Percentiles rank a stretch among this genome's conserved stretches.
These are phyloP conservation scores for Farysia itapuensis DNA, from an alignment of 1,284 basidiomycete genomes.

Conservation along the genomic window DNA sequence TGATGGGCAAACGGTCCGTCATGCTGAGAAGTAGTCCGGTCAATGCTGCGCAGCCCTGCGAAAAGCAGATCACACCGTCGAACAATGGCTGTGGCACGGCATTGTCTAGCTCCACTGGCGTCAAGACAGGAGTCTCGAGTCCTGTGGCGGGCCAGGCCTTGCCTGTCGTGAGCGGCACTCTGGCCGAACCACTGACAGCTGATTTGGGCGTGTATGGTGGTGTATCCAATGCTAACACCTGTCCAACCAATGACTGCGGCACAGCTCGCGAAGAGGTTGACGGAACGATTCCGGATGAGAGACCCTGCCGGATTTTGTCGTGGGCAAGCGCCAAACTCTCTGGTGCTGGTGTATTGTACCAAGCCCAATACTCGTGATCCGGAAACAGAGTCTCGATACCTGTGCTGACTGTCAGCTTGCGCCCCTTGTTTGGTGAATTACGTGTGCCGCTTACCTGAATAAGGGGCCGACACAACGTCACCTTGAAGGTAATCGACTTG, in stretches of 20 bases:
- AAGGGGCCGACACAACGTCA: constrained; percentile 12
- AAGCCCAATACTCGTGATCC: constrained; percentile 18
- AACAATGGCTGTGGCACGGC: constrained; percentile 1
- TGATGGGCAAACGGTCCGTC: constrained; percentile 2
- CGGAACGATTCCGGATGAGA: not conserved
- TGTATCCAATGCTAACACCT: not conserved
- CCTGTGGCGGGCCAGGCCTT: not conserved
- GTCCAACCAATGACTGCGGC: too few species aligned
- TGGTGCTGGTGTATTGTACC: constrained; percentile 27
- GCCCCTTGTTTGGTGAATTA: not conserved
- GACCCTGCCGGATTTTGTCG: constrained; percentile 4
- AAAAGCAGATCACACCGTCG: constrained; percentile 38
- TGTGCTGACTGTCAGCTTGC: constrained; percentile 1
- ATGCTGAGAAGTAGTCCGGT: constrained; percentile 21
- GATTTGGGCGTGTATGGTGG: constrained; percentile 12
- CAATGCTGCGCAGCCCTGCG: constrained; percentile 32
- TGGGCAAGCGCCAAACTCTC: constrained; percentile 10
- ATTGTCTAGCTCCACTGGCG: not conserved
- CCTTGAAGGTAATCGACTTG: constrained; percentile 27
- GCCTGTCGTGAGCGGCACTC: not conserved
- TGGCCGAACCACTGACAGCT: not conserved
- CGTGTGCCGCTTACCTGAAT: constrained; percentile 18
- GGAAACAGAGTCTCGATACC: constrained; percentile 34
- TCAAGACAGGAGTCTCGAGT: not conserved
- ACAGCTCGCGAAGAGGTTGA: not conserved